Conservation (phyloP, 495 filamentous ascomycete species). For the Stereocaulon alpinum region DNA sequence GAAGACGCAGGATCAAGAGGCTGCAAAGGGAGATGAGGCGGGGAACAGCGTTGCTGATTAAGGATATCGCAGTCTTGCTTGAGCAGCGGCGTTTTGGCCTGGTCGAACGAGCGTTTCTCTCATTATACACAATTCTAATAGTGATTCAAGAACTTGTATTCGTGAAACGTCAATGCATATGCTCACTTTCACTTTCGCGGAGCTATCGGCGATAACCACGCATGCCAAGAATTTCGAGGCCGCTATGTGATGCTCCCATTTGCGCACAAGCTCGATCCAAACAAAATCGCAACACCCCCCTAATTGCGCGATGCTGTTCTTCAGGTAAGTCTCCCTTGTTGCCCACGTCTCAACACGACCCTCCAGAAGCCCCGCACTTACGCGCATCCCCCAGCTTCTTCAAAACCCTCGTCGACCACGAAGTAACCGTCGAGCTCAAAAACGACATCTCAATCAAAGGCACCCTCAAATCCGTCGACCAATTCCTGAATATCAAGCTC, state of each 20-base stretch:
- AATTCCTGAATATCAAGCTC: conserved; percentile 98
- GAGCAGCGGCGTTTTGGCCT: neutral
- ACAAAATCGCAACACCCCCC: neutral
- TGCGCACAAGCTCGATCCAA: neutral
- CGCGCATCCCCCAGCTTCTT: conserved; percentile 62
- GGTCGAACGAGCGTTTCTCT: neutral
- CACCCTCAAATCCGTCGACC: conserved; percentile 90
- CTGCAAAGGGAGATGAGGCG: conserved; percentile 25
- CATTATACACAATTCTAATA: no score
- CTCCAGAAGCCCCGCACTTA: neutral
- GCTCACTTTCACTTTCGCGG: neutral
- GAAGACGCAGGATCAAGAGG: conserved; percentile 25
- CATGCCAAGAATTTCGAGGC: neutral
- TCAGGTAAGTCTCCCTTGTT: conserved; percentile 34
- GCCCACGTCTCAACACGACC: neutral
- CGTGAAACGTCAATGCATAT: no score
- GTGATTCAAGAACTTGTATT: no score
- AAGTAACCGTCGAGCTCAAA: conserved; percentile 95
- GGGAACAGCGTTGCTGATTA: conserved; percentile 25
- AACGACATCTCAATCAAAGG: conserved; percentile 96
- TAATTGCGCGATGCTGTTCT: conserved; percentile 43
- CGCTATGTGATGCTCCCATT: neutral
- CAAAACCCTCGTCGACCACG: conserved; percentile 96
- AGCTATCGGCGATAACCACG: neutral
- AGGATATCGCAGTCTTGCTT: neutral